Evolutionary conservation across 2,329 filamentous ascomycete genomes (phyloP), one percentile per base, ranked within the genome.

Genomic region (Tothia fuscella): DNA sequence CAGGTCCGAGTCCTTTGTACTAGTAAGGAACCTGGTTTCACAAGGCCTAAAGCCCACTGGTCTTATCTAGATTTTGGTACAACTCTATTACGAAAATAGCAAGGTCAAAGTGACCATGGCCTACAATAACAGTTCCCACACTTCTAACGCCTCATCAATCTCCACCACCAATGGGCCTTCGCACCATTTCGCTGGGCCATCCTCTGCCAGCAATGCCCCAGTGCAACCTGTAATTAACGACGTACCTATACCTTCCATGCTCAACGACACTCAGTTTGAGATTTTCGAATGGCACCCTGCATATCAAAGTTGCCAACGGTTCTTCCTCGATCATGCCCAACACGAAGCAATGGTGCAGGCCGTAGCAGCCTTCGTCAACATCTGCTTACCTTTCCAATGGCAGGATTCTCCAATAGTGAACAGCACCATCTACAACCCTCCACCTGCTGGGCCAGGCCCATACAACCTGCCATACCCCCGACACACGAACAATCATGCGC

Each of bases 211-310:
- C n/a, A n/a, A n/a, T n/a, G n/a, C n/a, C n/a, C n/a, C n/a, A n/a
- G n/a, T n/a, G n/a, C n/a, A n/a, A n/a, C n/a, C n/a, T n/a, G n/a
- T n/a, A n/a, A n/a, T n/a, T n/a, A n/a, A n/a, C n/a, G n/a, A n/a
- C n/a, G n/a, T n/a, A 26, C n/a, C 4, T 26, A 16, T 9, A 14
- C 13, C 20, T 5, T 25, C 6, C 6, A 37, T 37, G 35, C 25
- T 17, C 35, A 17, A 37, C 35, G 28, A 65, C 45, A 60, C 66
- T 42, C 64, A 68, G 47, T 77, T 88, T 61, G 82, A 89, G 60
- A 82, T 95, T 49, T 81, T 95, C 57, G 82, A 87, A 46, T 96
- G 91, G 91, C 83, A 93, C 58, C 83, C 85, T 7, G 81, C 82
- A 46, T 93, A 93, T 59, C 81, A 91, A 61, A 87, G 78, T 49